phyloP scores from a whole-genome alignment of 1,139 yeast genomes.

The Debaryomyces sp. region DNA sequence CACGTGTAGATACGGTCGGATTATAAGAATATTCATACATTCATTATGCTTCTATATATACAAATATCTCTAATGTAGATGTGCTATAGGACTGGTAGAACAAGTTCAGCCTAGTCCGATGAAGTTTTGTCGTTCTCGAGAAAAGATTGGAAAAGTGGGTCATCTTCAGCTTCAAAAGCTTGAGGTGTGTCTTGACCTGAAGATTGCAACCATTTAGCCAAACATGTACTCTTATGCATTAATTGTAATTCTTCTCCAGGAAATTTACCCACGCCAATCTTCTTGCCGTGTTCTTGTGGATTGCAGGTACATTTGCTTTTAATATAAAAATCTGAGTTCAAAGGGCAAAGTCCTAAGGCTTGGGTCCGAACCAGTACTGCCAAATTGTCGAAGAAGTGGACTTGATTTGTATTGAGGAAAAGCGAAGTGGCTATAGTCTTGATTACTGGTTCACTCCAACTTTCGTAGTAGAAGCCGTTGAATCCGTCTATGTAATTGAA shows the following conservation, averaged over 20 bases:
- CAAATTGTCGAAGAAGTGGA: slow-evolving; percentile 20
- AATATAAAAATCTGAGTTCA: slow-evolving; percentile 14
- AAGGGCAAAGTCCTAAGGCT: slow-evolving; percentile 21
- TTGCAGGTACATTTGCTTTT: slow-evolving; percentile 17
- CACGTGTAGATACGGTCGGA: slow-evolving; percentile 2
- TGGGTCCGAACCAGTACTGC: slow-evolving; percentile 14
- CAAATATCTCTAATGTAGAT: not conserved
- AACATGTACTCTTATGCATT: slow-evolving; percentile 8
- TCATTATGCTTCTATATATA: not conserved
- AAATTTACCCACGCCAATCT: not conserved
- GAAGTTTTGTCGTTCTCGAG: not conserved
- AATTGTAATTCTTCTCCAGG: not conserved
- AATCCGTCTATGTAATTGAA: slow-evolving; percentile 16
- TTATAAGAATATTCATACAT: not conserved
- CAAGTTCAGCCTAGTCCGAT: not conserved
- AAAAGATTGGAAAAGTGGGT: not conserved
- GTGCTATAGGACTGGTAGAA: too few relatives aligned
- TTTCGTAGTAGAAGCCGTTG: slow-evolving; percentile 17
- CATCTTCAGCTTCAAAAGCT: not conserved
- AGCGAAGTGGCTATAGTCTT: slow-evolving; percentile 19
- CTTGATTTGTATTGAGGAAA: slow-evolving; percentile 15
- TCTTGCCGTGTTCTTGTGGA: slow-evolving; percentile 12
- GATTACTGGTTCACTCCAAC: slow-evolving; percentile 22
- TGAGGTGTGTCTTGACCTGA: not conserved
- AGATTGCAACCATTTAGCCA: slow-evolving; percentile 8